Evolutionary conservation across 1,284 basidiomycete genomes (phyloP).

Genomic region (Malassezia japonica): DNA sequence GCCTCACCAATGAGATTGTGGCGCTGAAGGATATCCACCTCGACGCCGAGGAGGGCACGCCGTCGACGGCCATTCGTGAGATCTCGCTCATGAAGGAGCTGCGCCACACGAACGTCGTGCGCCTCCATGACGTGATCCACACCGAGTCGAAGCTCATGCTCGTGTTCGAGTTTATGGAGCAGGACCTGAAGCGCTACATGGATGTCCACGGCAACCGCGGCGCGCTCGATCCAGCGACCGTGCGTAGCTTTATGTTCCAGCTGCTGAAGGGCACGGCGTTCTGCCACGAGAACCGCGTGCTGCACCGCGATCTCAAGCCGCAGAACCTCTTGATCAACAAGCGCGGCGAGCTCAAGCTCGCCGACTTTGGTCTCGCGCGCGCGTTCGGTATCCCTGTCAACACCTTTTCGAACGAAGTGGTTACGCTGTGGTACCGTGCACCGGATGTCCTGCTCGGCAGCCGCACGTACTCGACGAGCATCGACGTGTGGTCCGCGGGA

Average conservation of each 20-base stretch:
- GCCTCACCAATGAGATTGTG: slow-evolving; percentile 44
- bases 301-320: slow-evolving; percentile 94
- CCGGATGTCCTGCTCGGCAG: slow-evolving; percentile 95
- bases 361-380: slow-evolving; percentile 72
- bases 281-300: slow-evolving; percentile 95
- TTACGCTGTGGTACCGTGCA: slow-evolving; percentile 97
- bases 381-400: slow-evolving; percentile 54
- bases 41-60: slow-evolving; percentile 88
- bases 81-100: slow-evolving; percentile 95
- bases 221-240: slow-evolving; percentile 82
- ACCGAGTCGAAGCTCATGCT: slow-evolving; percentile 89
- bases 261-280: slow-evolving; percentile 94
- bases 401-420: slow-evolving; percentile 51
- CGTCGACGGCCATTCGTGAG: slow-evolving; percentile 86
- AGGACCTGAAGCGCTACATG: slow-evolving; percentile 99
- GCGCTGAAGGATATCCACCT: slow-evolving; percentile 82
- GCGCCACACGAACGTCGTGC: slow-evolving; percentile 86
- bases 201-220: slow-evolving; percentile 92
- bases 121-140: slow-evolving; percentile 95
- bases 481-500: slow-evolving; percentile 98
- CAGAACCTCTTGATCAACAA: slow-evolving; percentile 96
- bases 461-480: slow-evolving; percentile 92
- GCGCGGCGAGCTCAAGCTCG: slow-evolving; percentile 95
- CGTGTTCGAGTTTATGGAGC: slow-evolving; percentile 97
- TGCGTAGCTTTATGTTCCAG: slow-evolving; percentile 94